These are phyloP conservation scores for Oenanthe sinensis DNA, from an alignment of 129 eudicot species.

Conservation along the genomic window DNA sequence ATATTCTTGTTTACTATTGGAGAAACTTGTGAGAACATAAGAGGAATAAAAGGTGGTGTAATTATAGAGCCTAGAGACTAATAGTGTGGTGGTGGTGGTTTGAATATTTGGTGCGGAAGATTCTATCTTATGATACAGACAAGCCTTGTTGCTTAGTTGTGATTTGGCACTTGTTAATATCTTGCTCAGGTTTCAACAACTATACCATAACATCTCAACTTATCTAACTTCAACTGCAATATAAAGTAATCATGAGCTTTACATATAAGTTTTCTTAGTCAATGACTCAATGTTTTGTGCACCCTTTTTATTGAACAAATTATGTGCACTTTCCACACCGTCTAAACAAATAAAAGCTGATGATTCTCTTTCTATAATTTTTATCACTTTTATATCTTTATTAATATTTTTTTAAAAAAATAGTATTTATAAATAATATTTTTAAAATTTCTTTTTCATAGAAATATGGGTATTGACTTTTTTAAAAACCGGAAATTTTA, in stretches of 20 bases:
- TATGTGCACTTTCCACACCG: no score
- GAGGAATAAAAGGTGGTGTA: conserved; percentile 5
- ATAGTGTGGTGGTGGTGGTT: neutral
- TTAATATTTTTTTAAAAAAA: no score
- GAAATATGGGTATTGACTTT: no score
- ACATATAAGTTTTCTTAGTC: no score
- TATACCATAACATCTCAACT: conserved; percentile 6
- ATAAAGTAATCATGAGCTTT: neutral
- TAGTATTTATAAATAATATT: no score
- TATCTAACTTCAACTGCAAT: conserved; percentile 11
- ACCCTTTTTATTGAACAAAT: no score
- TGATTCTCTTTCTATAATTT: no score
- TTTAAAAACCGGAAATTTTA: no score
- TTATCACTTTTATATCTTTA: no score
- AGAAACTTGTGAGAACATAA: neutral
- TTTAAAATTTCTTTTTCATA: no score
- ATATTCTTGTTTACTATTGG: neutral
- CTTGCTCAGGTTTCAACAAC: conserved; percentile 7
- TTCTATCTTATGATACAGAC: neutral
- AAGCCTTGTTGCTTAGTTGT: neutral
- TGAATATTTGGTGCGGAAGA: conserved; percentile 1
- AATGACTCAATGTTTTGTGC: no score
- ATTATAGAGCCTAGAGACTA: neutral
- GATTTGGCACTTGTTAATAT: neutral
- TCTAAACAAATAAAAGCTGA: no score